Percentiles rank a stretch among this genome's conserved stretches.
Evolutionary conservation across 2,329 filamentous ascomycete genomes (phyloP).

Genomic region (Calonectria pseudoreteaudii): DNA sequence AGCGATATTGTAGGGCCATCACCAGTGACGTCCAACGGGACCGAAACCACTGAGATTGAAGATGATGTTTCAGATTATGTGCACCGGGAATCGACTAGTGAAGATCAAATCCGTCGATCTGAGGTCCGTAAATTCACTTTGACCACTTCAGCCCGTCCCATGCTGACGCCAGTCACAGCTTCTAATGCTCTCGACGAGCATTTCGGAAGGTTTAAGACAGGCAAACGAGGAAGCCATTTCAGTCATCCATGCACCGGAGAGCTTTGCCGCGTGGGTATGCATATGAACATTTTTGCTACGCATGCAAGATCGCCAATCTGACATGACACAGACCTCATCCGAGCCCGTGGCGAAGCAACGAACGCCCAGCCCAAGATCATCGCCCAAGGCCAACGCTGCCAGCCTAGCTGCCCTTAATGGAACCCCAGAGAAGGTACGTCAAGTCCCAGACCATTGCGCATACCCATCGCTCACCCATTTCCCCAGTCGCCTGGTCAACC

Average conservation of each 20-base stretch:
- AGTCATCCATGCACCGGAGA: conserved; percentile 90
- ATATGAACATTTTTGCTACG: conserved; percentile 38
- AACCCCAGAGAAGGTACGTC: conserved; percentile 40
- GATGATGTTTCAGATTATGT: conserved; percentile 77
- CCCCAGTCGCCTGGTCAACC: conserved; percentile 48
- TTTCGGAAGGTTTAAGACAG: conserved; percentile 68
- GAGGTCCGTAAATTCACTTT: conserved; percentile 42
- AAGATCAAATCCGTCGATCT: conserved; percentile 38
- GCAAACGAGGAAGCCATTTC: conserved; percentile 83
- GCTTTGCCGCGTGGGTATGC: conserved; percentile 83
- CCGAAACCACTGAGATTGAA: conserved; percentile 85
- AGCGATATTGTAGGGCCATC: conserved; percentile 83
- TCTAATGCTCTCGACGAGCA: conserved; percentile 66
- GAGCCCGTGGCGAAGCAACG: conserved; percentile 52
- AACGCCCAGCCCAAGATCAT: conserved; percentile 50
- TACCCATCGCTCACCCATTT: conserved; percentile 9
- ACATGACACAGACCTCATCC: conserved; percentile 53
- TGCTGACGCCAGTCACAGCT: conserved; percentile 49
- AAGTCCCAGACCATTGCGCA: not conserved
- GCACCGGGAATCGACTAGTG: conserved; percentile 43
- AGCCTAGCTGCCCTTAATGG: conserved; percentile 42
- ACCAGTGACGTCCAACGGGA: conserved; percentile 87
- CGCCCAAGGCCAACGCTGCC: conserved; percentile 53
- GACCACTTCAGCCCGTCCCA: not conserved
- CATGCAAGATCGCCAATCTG: not conserved